Evolutionary conservation across 306 rosid genomes (phyloP).

Genomic region (Fragaria vesca): DNA sequence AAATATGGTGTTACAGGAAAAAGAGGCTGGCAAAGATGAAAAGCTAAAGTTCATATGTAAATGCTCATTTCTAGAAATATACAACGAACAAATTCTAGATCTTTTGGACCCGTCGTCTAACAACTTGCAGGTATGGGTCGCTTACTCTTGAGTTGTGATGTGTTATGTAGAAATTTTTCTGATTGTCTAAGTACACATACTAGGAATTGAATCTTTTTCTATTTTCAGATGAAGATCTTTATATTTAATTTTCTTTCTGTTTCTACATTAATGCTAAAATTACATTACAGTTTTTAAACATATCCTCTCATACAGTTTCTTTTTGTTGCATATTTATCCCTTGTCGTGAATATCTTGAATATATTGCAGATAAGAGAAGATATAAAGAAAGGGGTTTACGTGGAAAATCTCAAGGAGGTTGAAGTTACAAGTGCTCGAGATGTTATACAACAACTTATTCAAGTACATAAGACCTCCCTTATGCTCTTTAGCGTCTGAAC

Average conservation of each 20-base stretch:
- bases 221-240: neutral
- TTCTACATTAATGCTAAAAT: neutral
- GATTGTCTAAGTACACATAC: neutral
- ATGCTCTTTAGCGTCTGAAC: neutral
- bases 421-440: constrained; percentile 91
- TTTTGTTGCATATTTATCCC: neutral
- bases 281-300: neutral
- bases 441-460: constrained; percentile 84
- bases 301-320: neutral
- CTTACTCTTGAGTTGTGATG: constrained; percentile 2
- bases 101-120: constrained; percentile 85
- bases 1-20: constrained; percentile 56
- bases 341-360: constrained; percentile 1
- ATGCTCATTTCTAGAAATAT: constrained; percentile 94
- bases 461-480: constrained; percentile 44
- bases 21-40: constrained; percentile 84
- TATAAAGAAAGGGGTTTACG: constrained; percentile 86
- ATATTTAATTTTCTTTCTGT: neutral
- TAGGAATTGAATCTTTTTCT: neutral
- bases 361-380: constrained; percentile 86
- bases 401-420: constrained; percentile 88
- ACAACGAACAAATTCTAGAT: constrained; percentile 96
- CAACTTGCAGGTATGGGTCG: constrained; percentile 73
- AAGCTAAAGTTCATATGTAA: constrained; percentile 80
- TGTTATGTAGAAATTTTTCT: constrained; percentile 6